Percentiles rank a stretch among this genome's conserved stretches.
Evolutionary conservation across 768 basidiomycete species (phyloP).

Genomic region (Tephrocybe sp.): DNA sequence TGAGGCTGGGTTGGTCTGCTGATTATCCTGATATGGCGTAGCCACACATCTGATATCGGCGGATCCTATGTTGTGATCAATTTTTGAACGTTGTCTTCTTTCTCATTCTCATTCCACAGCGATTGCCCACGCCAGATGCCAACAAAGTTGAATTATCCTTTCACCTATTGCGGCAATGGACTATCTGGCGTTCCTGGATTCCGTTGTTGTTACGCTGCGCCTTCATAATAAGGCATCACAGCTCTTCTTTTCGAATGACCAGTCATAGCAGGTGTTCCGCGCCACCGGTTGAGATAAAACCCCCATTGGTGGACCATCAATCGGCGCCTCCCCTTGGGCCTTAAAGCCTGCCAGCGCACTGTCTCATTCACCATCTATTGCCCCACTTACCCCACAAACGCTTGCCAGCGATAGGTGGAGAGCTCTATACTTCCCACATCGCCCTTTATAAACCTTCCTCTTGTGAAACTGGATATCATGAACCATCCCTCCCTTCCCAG

Average conservation of each 20-base stretch:
- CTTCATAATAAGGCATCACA: slow-evolving; percentile 18
- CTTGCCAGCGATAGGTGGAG: no score
- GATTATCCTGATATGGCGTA: slow-evolving; percentile 20
- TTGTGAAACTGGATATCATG: slow-evolving; percentile 7
- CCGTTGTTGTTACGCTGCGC: slow-evolving; percentile 32
- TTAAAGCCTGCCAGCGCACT: slow-evolving; percentile 13
- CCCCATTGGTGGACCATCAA: slow-evolving; percentile 12
- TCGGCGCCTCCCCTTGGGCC: slow-evolving; percentile 17
- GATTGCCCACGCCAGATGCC: slow-evolving; percentile 7
- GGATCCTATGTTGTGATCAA: slow-evolving; percentile 12
- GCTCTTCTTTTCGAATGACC: slow-evolving; percentile 20
- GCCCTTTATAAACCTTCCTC: no score
- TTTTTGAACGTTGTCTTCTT: slow-evolving; percentile 8
- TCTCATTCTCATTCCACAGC: slow-evolving; percentile 10
- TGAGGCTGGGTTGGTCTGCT: slow-evolving; percentile 13
- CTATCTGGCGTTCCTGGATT: slow-evolving; percentile 33
- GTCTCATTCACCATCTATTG: background rate
- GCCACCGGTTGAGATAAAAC: slow-evolving; percentile 28
- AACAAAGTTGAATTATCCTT: slow-evolving; percentile 8
- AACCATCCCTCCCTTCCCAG: slow-evolving; percentile 7
- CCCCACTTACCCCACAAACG: background rate
- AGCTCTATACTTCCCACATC: no score
- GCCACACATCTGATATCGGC: slow-evolving; percentile 15
- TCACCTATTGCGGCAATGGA: slow-evolving; percentile 12
- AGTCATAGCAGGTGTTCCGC: slow-evolving; percentile 27